Evolutionary conservation across 495 filamentous ascomycete genomes (phyloP), one percentile per base, ranked within the genome.

Genomic region (Aspergillus bertholletiae): DNA sequence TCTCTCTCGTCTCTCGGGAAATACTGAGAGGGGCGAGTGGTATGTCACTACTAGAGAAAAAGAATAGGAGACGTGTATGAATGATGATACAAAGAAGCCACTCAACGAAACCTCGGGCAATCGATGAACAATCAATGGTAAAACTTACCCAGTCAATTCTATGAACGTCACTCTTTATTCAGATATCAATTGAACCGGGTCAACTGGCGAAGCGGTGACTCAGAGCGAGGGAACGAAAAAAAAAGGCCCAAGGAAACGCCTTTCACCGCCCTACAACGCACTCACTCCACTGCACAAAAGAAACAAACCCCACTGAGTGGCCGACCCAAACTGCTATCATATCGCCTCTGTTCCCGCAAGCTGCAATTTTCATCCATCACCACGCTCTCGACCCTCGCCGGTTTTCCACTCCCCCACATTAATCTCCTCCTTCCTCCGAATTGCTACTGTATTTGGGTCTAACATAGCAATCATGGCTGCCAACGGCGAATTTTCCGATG

Each of bases 401-500:
- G 41, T 55, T 26, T 58, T 44, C 54, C 53, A 34, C 17, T 20
- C 28, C 46, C 53, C 39, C 51, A 50, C 57, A 58, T 45, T 40
- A 51, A 54, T 40, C 34, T 28, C 43, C 50, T 43, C 43, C 47
- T 40, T 58, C 47, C 46, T 54, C 51, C 48, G 51, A 53, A 54
- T 51, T 49, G 58, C 46, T 55, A 51, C 51, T 54, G 59, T 62
- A 54, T 51, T 40, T 53, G 56, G 55, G 59, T 62, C 51, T 53
- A 26, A n/a, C 12, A 46, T 46, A 59, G 73, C 70, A 75, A 84
- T 64, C 72, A 86, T 86, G 83, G 80, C 81, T 62, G 74, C 81
- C 56, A 84, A 84, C 71, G 83, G 82, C 65, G 82, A 84, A 64
- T 76, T 82, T 66, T 80, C 80, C 48, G 82, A 85, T 46, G 81